Evolutionary conservation across 805 yeast genomes (phyloP).

Genomic region (Wickerhamiella sergipiensis): DNA sequence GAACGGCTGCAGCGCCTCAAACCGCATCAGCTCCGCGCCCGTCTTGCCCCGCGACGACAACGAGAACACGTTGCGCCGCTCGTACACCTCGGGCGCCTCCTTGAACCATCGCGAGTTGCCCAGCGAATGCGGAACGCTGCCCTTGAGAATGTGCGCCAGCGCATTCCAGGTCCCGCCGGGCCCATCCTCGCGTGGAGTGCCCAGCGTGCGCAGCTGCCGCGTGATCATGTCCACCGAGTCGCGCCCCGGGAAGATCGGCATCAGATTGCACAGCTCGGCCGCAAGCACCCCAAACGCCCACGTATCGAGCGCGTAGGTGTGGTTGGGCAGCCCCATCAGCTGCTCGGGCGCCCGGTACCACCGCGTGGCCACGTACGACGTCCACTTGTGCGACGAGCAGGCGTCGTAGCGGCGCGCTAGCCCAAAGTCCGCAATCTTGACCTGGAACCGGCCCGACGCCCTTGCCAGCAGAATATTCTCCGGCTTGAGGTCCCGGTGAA

Average conservation of each 20-base stretch:
- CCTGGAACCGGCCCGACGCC: constrained; percentile 28
- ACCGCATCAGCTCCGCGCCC: background rate
- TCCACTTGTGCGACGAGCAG: constrained; percentile 41
- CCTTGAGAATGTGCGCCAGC: background rate
- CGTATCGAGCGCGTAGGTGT: constrained; percentile 69
- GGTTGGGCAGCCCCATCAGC: constrained; percentile 34
- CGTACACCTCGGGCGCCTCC: background rate
- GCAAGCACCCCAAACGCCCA: constrained; percentile 92
- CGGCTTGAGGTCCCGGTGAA: constrained; percentile 89
- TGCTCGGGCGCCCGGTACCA: constrained; percentile 97
- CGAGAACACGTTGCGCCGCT: background rate
- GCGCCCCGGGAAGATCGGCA: constrained; percentile 75
- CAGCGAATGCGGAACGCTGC: background rate
- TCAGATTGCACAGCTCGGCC: constrained; percentile 66
- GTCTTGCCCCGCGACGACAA: background rate
- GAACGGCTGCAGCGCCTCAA: background rate
- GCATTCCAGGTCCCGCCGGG: constrained; percentile 11
- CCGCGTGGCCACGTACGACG: constrained; percentile 85
- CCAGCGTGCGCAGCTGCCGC: constrained; percentile 53
- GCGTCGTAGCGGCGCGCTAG: constrained; percentile 50
- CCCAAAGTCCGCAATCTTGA: constrained; percentile 93
- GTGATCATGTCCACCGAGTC: constrained; percentile 68
- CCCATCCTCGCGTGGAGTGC: constrained; percentile 43
- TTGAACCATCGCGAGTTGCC: background rate
- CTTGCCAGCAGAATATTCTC: constrained; percentile 69